Percentiles rank a stretch among this genome's conserved stretches.
Evolutionary conservation across 768 basidiomycete species (phyloP).

Genomic region (Pluteus cervinus): DNA sequence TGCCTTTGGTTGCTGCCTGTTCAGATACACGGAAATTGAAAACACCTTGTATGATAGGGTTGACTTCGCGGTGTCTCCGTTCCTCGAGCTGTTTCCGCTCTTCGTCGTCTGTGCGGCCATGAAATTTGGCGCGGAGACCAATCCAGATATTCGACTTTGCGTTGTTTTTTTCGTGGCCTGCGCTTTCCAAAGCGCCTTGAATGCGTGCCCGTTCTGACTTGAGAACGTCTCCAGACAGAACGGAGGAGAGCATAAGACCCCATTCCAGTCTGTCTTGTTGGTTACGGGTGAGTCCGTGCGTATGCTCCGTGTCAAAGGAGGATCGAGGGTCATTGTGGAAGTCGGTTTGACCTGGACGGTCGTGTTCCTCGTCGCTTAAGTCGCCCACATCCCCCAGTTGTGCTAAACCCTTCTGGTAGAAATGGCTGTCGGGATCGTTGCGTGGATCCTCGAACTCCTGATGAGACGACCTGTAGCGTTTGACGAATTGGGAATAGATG

Average conservation of each 20-base stretch:
- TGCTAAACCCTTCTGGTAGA: constrained; percentile 66
- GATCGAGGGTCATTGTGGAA: constrained; percentile 50
- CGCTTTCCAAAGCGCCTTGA: constrained; percentile 67
- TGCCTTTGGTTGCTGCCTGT: constrained; percentile 26
- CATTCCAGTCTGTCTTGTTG: constrained; percentile 92
- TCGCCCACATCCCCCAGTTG: constrained; percentile 65
- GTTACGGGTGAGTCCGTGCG: too few relatives aligned
- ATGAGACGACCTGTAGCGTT: constrained; percentile 62
- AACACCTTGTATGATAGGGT: constrained; percentile 80
- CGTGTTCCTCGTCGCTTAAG: constrained; percentile 70
- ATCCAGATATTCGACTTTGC: constrained; percentile 77
- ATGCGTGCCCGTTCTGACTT: constrained; percentile 94
- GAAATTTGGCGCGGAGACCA: constrained; percentile 81
- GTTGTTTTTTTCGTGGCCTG: constrained; percentile 63
- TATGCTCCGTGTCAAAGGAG: constrained; percentile 68
- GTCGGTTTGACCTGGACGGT: constrained; percentile 36
- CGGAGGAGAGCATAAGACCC: constrained; percentile 93
- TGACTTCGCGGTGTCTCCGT: constrained; percentile 72
- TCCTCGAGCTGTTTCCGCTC: constrained; percentile 82
- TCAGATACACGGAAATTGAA: constrained; percentile 61
- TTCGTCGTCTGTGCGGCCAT: constrained; percentile 74
- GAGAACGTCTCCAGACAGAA: constrained; percentile 89
- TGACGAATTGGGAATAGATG: constrained; percentile 77
- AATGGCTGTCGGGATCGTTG: constrained; percentile 80
- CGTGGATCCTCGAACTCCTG: constrained; percentile 62